Evolutionary conservation across 208 protist genomes (phyloP).

Genomic region (Acanthamoeba castellanii): DNA sequence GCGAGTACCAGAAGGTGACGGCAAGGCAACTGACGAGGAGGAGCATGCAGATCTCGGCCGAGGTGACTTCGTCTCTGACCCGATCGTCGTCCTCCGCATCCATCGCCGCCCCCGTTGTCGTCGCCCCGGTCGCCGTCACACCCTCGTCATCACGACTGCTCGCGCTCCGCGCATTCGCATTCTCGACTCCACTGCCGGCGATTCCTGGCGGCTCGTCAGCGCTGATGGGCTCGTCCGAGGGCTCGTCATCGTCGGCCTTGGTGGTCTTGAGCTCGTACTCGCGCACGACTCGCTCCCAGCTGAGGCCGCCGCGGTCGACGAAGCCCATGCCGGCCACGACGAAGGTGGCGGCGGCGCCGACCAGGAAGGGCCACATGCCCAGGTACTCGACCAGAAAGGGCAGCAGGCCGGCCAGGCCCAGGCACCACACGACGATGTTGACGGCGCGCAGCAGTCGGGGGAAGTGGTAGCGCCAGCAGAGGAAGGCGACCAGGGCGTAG

Average conservation of each 20-base stretch:
- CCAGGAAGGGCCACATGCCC: constrained; percentile 34
- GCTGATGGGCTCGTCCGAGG: neutral
- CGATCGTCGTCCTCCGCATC: neutral
- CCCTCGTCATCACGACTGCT: neutral
- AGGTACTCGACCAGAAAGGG: constrained; percentile 50
- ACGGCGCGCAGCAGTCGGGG: constrained; percentile 1
- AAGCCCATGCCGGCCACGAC: neutral
- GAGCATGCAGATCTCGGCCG: constrained; percentile 65
- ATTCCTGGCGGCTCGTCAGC: neutral
- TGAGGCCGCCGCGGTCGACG: neutral
- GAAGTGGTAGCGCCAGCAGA: constrained; percentile 54
- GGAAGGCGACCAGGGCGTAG: neutral
- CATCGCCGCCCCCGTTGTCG: too few relatives aligned
- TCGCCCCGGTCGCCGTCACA: neutral
- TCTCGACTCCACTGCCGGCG: neutral
- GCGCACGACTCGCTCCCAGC: neutral
- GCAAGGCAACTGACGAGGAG: constrained; percentile 51
- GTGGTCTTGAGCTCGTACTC: constrained; percentile 8
- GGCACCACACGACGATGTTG: constrained; percentile 8
- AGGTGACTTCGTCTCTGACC: neutral
- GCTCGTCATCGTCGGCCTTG: neutral
- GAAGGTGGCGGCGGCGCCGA: neutral
- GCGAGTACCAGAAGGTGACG: constrained; percentile 22
- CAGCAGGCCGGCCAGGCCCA: neutral
- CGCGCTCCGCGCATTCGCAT: neutral